Evolutionary conservation across 1,139 yeast genomes (phyloP).

Genomic region (Yamadazyma sp.): DNA sequence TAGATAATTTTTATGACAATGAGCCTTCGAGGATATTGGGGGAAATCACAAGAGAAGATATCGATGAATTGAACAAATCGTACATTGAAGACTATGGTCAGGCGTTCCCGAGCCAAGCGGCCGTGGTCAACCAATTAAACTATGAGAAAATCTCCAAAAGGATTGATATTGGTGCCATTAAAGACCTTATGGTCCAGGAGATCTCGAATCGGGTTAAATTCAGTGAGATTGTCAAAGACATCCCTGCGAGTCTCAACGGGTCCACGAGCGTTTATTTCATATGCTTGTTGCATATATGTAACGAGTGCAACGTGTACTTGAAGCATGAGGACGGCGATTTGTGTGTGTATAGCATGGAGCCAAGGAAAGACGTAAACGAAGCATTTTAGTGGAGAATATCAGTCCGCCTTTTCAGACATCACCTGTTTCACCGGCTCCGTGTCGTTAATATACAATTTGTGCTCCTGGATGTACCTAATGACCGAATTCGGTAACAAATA

Average conservation of each 20-base stretch:
- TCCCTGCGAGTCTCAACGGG: constrained; percentile 57
- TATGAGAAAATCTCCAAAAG: constrained; percentile 79
- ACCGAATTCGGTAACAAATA: constrained; percentile 92
- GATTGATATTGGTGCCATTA: constrained; percentile 58
- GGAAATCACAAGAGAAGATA: constrained; percentile 18
- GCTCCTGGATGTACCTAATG: constrained; percentile 91
- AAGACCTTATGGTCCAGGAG: constrained; percentile 7
- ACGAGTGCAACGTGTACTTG: constrained; percentile 76
- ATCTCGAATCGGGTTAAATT: constrained; percentile 51
- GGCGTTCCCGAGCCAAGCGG: constrained; percentile 21
- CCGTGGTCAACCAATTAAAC: constrained; percentile 20
- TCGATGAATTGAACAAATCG: constrained; percentile 18
- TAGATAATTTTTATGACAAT: constrained; percentile 3
- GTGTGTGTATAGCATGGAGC: constrained; percentile 7
- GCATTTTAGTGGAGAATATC: too few species aligned
- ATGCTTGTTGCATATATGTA: constrained; percentile 82
- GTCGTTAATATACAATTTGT: constrained; percentile 78
- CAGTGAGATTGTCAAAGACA: constrained; percentile 51
- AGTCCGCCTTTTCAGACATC: constrained; percentile 54
- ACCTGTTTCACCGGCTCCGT: constrained; percentile 94
- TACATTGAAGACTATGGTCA: constrained; percentile 41
- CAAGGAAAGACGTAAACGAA: too few species aligned
- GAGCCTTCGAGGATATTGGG: constrained; percentile 16
- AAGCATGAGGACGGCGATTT: constrained; percentile 46
- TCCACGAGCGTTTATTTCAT: constrained; percentile 89